These are phyloP conservation scores for Amanita muscaria DNA, from an alignment of 768 basidiomycete genomes.

Conservation along the genomic window DNA sequence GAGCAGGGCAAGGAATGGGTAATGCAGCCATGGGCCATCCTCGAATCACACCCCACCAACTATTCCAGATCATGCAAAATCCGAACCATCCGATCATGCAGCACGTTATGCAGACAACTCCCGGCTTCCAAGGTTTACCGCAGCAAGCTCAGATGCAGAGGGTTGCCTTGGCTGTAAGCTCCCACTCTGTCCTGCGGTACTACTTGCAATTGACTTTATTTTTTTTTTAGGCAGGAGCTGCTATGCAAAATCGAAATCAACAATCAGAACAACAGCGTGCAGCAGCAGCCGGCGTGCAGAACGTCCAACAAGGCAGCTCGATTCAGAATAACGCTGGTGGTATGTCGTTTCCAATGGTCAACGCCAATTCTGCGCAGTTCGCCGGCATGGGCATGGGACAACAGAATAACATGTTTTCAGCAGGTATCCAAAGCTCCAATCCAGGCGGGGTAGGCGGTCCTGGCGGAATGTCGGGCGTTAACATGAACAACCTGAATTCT, in stretches of 20 bases:
- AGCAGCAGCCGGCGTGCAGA: slow-evolving; percentile 3
- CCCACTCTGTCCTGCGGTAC: neutral
- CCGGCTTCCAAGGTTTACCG: slow-evolving; percentile 45
- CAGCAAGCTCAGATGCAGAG: slow-evolving; percentile 51
- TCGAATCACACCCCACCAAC: slow-evolving; percentile 25
- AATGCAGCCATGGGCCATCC: slow-evolving; percentile 10
- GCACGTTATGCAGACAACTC: slow-evolving; percentile 42
- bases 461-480: slow-evolving; percentile 24
- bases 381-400: slow-evolving; percentile 11
- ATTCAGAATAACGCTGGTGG: slow-evolving; percentile 15
- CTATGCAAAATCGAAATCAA: slow-evolving; percentile 14
- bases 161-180: slow-evolving; percentile 26
- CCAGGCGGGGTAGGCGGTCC: slow-evolving; percentile 17
- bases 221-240: slow-evolving; percentile 3
- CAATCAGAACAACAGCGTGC: slow-evolving; percentile 18
- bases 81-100: slow-evolving; percentile 51
- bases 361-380: slow-evolving; percentile 9
- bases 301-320: slow-evolving; percentile 10
- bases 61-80: slow-evolving; percentile 41
- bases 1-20: slow-evolving; percentile 5
- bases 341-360: slow-evolving; percentile 12
- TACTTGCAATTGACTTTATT: neutral
- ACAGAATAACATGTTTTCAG: slow-evolving; percentile 12
- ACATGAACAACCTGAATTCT: slow-evolving; percentile 25
- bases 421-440: slow-evolving; percentile 16